A percentile compares a stretch with the other conserved stretches of the same genome.
Conservation (phyloP, 176 grass and related monocot genomes). For the Melocanna baccifera region DNA sequence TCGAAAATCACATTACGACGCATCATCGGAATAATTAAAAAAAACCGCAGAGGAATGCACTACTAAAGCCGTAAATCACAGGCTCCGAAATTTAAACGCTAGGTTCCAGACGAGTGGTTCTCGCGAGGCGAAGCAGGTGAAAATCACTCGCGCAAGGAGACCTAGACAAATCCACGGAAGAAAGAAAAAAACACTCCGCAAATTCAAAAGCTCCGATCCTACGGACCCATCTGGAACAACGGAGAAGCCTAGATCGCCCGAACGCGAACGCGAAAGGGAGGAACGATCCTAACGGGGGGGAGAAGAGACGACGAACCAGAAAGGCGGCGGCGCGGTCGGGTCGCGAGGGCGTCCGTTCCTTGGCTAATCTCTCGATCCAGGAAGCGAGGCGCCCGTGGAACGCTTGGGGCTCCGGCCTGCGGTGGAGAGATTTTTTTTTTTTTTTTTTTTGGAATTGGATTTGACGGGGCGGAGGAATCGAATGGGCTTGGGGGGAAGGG, state of each 20-base stretch:
- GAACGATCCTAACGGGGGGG: neutral
- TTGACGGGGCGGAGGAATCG: slow-evolving; percentile 24
- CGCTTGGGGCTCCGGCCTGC: neutral
- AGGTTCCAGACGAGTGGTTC: neutral
- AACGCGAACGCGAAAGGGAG: neutral
- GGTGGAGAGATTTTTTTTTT: neutral
- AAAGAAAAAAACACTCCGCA: neutral
- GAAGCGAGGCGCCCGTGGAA: slow-evolving; percentile 1
- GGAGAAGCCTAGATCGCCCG: neutral
- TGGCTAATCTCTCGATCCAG: neutral
- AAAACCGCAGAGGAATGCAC: neutral
- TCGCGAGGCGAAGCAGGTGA: neutral
- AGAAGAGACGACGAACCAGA: neutral
- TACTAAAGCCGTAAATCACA: neutral
- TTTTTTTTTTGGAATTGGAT: neutral
- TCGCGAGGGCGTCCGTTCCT: neutral
- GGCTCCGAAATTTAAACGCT: neutral
- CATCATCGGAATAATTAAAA: neutral
- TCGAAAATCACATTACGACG: neutral
- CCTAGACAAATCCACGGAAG: neutral
- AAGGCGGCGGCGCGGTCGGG: neutral
- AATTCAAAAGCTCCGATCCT: neutral
- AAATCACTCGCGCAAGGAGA: neutral
- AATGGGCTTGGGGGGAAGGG: neutral
- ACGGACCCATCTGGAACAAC: neutral